Conservation (phyloP, 2,329 filamentous ascomycete species). For the Pestalotiopsis sp. region DNA sequence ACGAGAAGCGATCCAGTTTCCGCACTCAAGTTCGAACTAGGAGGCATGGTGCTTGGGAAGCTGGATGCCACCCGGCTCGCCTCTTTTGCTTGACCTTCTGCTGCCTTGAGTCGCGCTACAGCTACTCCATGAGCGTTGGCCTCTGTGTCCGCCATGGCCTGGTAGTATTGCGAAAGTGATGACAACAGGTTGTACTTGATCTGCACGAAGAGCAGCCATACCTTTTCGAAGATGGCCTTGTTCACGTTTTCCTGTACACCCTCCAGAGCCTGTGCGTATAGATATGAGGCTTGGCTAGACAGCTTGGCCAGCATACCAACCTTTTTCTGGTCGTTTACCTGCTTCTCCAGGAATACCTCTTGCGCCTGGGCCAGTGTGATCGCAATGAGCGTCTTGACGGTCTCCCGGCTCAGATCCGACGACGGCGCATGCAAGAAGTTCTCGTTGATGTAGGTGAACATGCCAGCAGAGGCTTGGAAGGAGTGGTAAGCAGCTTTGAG, state of each 20-base stretch:
- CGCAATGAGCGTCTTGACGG: constrained; percentile 89
- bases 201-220: constrained; percentile 85
- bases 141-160: constrained; percentile 88
- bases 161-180: constrained; percentile 90
- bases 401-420: constrained; percentile 92
- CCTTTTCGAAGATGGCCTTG: constrained; percentile 90
- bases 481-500: constrained; percentile 97
- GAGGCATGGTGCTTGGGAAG: constrained; percentile 78
- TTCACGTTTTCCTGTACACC: constrained; percentile 91
- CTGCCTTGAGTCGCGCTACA: constrained; percentile 79
- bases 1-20: constrained; percentile 75
- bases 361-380: constrained; percentile 95
- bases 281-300: constrained; percentile 83
- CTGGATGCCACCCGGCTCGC: constrained; percentile 74
- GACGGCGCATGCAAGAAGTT: constrained; percentile 98
- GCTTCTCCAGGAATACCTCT: constrained; percentile 97
- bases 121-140: constrained; percentile 84
- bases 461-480: constrained; percentile 95
- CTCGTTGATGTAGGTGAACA: constrained; percentile 99
- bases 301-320: constrained; percentile 88
- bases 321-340: constrained; percentile 91
- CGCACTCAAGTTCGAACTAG: constrained; percentile 79
- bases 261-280: constrained; percentile 87
- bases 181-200: constrained; percentile 81
- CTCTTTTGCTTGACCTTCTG: constrained; percentile 77